Percentiles rank a stretch among this genome's conserved stretches.
These are phyloP conservation scores for Suillus subalutaceus DNA, from an alignment of 768 basidiomycete species.

Conservation along the genomic window DNA sequence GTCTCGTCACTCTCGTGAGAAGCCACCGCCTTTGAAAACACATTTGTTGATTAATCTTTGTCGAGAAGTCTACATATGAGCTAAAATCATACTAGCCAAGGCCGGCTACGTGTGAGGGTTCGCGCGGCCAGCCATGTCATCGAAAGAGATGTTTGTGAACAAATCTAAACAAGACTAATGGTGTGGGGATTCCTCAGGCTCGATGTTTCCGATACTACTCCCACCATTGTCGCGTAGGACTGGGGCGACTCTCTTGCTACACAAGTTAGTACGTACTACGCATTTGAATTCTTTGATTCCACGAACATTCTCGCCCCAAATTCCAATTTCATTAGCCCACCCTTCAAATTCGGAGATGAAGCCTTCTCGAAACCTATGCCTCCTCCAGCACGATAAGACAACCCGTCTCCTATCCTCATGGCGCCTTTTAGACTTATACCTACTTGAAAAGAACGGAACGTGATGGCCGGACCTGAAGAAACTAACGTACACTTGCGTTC, in stretches of 20 bases:
- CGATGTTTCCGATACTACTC: neutral
- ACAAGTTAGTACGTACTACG: neutral
- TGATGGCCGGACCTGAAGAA: neutral
- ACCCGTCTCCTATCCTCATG: neutral
- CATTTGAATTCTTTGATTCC: neutral
- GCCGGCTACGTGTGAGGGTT: neutral
- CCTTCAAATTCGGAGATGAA: neutral
- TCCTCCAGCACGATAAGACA: neutral
- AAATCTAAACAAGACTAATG: neutral
- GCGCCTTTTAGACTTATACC: neutral
- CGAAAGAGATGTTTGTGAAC: neutral
- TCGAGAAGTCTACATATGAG: neutral
- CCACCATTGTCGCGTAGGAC: neutral
- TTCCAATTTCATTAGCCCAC: neutral
- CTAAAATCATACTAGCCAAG: neutral
- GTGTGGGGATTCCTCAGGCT: neutral
- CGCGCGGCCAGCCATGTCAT: neutral
- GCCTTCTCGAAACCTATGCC: neutral
- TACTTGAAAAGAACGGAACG: neutral
- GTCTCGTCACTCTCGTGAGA: constrained; percentile 1
- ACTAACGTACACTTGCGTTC: neutral
- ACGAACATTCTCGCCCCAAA: neutral
- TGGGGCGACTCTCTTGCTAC: neutral
- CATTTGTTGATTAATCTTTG: neutral
- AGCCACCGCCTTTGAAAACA: neutral